Evolutionary conservation across 1,139 yeast genomes (phyloP), one percentile per base, ranked within the genome.

Genomic region (Nematodospora anomalae): DNA sequence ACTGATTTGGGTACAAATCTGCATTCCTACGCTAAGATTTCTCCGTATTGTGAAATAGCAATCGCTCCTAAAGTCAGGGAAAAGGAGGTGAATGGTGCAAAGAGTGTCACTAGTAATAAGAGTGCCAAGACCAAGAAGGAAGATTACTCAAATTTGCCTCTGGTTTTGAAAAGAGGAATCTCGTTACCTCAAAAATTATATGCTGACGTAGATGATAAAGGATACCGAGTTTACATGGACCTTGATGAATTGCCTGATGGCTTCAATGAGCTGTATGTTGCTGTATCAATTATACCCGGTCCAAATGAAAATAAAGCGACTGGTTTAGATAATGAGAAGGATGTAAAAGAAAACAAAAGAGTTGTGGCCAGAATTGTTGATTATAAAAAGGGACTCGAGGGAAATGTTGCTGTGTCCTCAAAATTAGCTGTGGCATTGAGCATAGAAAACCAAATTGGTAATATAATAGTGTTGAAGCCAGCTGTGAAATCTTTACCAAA

Each of bases 31-130:
- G 95, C 88, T 1, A 72, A 75, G 45, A 61, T 92, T 7, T 74
- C 82, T 0, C 83, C 87, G 2, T 78, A 79, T 43, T 79, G 95
- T 16, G 95, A 90, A 52, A 76, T 90, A 7, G 79, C 87, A 31
- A 81, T 92, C 36, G 89, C 95, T 3, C 97, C 96, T 8, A 83
- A 84, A 54, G 71, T 74, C 16, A 60, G 80, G 46, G 65, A 64
- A 49, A 62, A 61, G 50, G 57, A 59, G 30, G 18, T 11, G 9
- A 32, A 27, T 12, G 28, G 67, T 9, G 53, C 62, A 5, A 60
- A 62, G 20, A 55, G 61, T 33, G 53, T 59, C 11, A 52, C 53
- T 16, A 32, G 38, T 26, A 42, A 61, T 3, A 53, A 56, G 15
- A 41, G 42, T 16, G 7, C 8, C 7, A 21, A 22, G 2, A 24